Percentiles rank a stretch among this genome's conserved stretches.
phyloP scores from a whole-genome alignment of 2,329 filamentous ascomycete genomes.

The Gyromitra esculenta region DNA sequence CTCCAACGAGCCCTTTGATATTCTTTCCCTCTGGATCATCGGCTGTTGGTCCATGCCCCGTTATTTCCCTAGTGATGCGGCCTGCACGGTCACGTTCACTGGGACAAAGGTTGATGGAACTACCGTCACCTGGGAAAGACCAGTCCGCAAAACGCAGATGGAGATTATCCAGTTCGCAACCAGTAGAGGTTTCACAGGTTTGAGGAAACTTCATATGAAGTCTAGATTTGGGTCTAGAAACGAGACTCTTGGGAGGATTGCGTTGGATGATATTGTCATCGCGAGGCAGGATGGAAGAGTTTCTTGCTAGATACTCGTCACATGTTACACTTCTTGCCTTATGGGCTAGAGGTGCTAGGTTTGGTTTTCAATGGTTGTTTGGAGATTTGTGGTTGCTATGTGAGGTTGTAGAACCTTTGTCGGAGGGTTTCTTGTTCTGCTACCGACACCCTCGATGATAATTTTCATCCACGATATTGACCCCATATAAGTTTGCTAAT shows the following conservation, averaged over 20 bases:
- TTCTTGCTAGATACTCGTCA: background rate
- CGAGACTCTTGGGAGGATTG: slow-evolving; percentile 21
- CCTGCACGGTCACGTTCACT: slow-evolving; percentile 26
- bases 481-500: too few relatives aligned
- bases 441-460: too few relatives aligned
- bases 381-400: too few relatives aligned
- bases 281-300: slow-evolving; percentile 4
- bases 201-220: slow-evolving; percentile 1
- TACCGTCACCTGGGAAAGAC: slow-evolving; percentile 16
- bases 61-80: slow-evolving; percentile 15
- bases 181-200: background rate
- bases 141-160: slow-evolving; percentile 32
- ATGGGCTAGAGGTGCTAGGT: too few relatives aligned
- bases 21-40: slow-evolving; percentile 34
- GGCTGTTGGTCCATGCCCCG: slow-evolving; percentile 32
- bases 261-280: slow-evolving; percentile 16
- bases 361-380: too few relatives aligned
- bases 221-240: slow-evolving; percentile 14
- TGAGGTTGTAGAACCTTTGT: too few relatives aligned
- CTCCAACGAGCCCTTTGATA: slow-evolving; percentile 8
- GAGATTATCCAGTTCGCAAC: slow-evolving; percentile 28
- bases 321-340: too few relatives aligned
- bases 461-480: too few relatives aligned
- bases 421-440: too few relatives aligned
- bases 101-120: slow-evolving; percentile 14